These are phyloP conservation scores for Fusarium zealandicum DNA, from an alignment of 2,329 filamentous ascomycete species.

Conservation along the genomic window DNA sequence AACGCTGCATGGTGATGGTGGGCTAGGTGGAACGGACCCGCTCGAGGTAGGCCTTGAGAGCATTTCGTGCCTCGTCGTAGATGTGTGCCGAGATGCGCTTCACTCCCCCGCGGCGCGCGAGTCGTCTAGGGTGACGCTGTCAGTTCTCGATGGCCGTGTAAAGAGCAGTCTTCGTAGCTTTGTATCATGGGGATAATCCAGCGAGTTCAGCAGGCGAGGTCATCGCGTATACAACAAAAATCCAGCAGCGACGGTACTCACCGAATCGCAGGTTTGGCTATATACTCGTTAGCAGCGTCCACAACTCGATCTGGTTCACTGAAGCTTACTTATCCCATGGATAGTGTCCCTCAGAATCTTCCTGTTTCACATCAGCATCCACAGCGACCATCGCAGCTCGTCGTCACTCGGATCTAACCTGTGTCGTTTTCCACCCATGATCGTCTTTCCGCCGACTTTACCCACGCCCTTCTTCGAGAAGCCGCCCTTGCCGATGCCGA, in stretches of 20 bases:
- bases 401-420: constrained; percentile 26
- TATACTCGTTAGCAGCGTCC: constrained; percentile 5
- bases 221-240: neutral
- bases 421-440: constrained; percentile 38
- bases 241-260: constrained; percentile 39
- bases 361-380: constrained; percentile 42
- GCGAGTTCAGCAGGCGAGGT: too few species aligned
- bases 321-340: constrained; percentile 57
- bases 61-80: constrained; percentile 66
- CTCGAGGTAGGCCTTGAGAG: constrained; percentile 58
- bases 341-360: constrained; percentile 59
- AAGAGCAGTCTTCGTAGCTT: too few species aligned
- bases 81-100: constrained; percentile 73
- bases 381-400: too few species aligned
- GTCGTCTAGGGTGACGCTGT: constrained; percentile 56
- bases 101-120: constrained; percentile 78
- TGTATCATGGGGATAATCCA: too few species aligned
- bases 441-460: constrained; percentile 25
- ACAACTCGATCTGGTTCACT: neutral
- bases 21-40: constrained; percentile 48
- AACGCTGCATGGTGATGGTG: neutral
- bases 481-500: neutral
- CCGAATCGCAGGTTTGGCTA: constrained; percentile 64
- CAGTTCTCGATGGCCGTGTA: constrained; percentile 2
- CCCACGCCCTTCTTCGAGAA: constrained; percentile 8